phyloP scores from a whole-genome alignment of 257 asterid genomes.

The Echites panduratus region DNA sequence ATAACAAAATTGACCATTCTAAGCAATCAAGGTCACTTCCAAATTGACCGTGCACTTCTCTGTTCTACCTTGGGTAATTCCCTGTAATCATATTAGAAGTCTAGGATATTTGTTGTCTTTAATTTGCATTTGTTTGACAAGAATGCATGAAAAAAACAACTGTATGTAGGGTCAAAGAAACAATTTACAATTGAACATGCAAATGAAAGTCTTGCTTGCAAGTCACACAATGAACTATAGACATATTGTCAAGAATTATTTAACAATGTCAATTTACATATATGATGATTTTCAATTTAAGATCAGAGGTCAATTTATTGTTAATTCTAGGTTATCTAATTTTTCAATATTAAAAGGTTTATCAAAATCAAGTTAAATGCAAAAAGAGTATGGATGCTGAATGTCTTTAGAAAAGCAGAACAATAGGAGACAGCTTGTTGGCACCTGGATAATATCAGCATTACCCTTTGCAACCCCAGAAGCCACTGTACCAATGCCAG shows the following conservation, averaged over 20 bases:
- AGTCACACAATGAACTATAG: neutral
- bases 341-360: neutral
- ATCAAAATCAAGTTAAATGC: neutral
- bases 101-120: neutral
- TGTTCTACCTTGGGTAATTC: neutral
- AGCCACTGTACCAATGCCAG: conserved; percentile 99
- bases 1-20: neutral
- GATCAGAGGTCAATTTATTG: neutral
- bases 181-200: neutral
- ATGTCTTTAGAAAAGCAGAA: neutral
- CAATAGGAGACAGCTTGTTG: neutral
- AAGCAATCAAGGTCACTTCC: neutral
- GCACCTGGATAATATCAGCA: conserved; percentile 96
- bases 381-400: neutral
- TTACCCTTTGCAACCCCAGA: conserved; percentile 99
- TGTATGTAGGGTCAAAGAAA: neutral
- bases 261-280: neutral
- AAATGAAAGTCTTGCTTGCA: neutral
- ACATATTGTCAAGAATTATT: neutral
- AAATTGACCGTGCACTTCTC: neutral
- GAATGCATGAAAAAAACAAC: neutral
- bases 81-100: neutral
- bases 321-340: neutral
- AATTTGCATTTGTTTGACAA: neutral
- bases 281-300: neutral